phyloP scores from a whole-genome alignment of 441 rosid genomes.

The Populus hybrid region DNA sequence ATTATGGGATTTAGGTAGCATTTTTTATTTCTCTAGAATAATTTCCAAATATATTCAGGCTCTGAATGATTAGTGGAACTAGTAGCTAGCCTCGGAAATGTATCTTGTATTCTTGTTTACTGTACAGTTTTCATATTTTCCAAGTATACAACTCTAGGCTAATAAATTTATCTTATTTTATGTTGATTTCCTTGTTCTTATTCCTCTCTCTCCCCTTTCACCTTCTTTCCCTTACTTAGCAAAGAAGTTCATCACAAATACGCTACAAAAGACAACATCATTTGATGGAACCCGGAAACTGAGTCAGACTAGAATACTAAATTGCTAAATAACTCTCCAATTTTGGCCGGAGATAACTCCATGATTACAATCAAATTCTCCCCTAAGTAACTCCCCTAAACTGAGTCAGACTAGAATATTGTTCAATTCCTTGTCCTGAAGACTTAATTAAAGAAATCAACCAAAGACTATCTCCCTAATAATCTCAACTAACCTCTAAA shows the following conservation, averaged over 20 bases:
- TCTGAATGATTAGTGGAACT: constrained; percentile 9
- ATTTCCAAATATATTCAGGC: neutral
- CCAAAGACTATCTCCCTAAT: no score
- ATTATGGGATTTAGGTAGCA: constrained; percentile 20
- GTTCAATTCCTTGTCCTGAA: no score
- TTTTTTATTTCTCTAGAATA: neutral
- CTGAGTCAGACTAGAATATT: no score
- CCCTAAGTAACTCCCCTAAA: no score
- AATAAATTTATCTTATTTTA: constrained; percentile 3
- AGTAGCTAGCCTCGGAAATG: constrained; percentile 1
- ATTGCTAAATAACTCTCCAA: no score
- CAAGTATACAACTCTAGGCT: constrained; percentile 1
- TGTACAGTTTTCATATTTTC: constrained; percentile 28
- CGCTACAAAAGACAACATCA: neutral
- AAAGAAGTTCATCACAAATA: neutral
- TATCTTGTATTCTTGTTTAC: constrained; percentile 10
- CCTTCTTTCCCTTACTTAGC: neutral
- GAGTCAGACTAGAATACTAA: no score
- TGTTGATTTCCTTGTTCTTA: constrained; percentile 10
- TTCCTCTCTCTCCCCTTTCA: neutral
- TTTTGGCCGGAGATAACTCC: no score
- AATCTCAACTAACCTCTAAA: no score
- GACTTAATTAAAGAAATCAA: no score
- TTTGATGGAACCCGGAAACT: no score
- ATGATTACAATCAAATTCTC: no score